Conservation (phyloP, 1,284 basidiomycete species). For the Rhodotorula mucilaginosa region DNA sequence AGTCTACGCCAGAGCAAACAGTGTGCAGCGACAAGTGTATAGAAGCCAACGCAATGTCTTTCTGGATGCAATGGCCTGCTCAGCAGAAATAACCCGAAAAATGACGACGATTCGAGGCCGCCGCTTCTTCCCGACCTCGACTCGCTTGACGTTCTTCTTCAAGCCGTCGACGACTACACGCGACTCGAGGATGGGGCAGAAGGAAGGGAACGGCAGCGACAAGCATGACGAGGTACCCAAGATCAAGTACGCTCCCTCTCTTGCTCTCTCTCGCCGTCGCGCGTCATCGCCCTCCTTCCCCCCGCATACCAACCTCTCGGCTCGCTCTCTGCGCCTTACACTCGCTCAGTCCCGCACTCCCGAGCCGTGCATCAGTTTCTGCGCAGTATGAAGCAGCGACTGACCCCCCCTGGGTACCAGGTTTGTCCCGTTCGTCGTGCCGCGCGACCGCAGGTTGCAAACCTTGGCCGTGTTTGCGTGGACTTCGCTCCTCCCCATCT, state of each 20-base stretch:
- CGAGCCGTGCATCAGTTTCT: not conserved
- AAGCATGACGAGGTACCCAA: conserved; percentile 8
- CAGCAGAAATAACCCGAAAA: too few species aligned
- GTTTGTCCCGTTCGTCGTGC: conserved; percentile 53
- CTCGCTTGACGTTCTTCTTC: not conserved
- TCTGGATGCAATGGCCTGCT: too few species aligned
- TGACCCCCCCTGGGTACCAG: conserved; percentile 17
- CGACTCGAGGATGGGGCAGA: not conserved
- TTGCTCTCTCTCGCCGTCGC: not conserved
- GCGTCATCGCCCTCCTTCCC: too few species aligned
- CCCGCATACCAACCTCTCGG: not conserved
- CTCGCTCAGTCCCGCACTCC: not conserved
- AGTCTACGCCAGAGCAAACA: too few species aligned
- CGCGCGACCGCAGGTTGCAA: conserved; percentile 68
- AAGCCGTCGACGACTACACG: not conserved
- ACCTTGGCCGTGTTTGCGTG: conserved; percentile 68
- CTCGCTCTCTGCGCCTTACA: not conserved
- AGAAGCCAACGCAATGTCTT: too few species aligned
- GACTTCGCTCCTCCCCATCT: conserved; percentile 74
- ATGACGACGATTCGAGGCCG: not conserved
- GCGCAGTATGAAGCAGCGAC: not conserved
- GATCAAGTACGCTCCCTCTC: conserved; percentile 27
- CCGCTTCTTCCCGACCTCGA: not conserved
- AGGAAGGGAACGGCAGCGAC: conserved; percentile 1
- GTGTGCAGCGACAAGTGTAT: too few species aligned